phyloP scores from a whole-genome alignment of 257 asterid genomes.

The Nicotiana undulata region DNA sequence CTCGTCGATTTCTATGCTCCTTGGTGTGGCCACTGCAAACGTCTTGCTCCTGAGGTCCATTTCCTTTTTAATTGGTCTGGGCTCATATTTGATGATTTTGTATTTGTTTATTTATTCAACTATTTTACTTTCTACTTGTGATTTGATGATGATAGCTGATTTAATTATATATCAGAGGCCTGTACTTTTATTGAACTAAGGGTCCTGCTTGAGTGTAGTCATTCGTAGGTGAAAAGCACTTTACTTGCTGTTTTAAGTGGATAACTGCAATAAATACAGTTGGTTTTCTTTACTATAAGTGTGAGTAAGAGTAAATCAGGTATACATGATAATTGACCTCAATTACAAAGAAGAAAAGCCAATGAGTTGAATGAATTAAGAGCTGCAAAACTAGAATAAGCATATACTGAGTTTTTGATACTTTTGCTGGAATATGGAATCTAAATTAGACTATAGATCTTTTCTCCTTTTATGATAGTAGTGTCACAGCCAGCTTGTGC shows the following conservation, averaged over 20 bases:
- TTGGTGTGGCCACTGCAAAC: conserved; percentile 99
- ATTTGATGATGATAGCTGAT: too few relatives aligned
- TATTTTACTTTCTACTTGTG: background rate
- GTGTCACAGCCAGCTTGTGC: background rate
- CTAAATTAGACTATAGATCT: background rate
- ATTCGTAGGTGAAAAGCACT: background rate
- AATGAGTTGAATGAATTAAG: background rate
- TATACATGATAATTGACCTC: background rate
- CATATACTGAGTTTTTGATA: background rate
- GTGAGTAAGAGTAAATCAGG: background rate
- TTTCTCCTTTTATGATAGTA: background rate
- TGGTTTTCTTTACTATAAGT: background rate
- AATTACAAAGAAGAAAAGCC: background rate
- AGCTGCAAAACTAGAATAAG: background rate
- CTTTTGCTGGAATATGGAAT: background rate
- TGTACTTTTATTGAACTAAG: background rate
- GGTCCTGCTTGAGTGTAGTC: background rate
- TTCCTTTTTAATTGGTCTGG: background rate
- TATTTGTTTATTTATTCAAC: background rate
- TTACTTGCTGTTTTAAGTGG: background rate
- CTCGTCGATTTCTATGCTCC: conserved; percentile 93
- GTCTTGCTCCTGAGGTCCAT: conserved; percentile 82
- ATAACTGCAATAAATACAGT: background rate
- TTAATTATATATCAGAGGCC: background rate
- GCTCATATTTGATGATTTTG: background rate